Evolutionary conservation across 306 rosid species (phyloP), one percentile per base, ranked within the genome.

Genomic region (Betula pendula): DNA sequence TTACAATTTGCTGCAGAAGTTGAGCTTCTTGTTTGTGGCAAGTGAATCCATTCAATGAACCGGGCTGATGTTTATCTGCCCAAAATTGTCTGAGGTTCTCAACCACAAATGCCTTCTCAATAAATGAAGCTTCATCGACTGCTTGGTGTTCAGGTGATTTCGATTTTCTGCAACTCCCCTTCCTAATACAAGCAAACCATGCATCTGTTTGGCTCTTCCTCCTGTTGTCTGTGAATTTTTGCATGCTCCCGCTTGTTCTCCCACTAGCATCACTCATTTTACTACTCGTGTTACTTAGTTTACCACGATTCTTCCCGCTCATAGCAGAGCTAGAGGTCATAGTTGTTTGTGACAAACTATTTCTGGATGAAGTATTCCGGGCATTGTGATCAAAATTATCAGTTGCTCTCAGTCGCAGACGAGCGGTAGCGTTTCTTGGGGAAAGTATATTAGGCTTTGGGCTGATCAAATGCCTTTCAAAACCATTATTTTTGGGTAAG

Each of bases 11-110:
- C 84, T 88, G 85, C 76, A 92, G 95, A 88, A 88, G 75, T 75
- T 81, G 89, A 76, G 98, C 94, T 82, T 90, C 87, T 79, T 83
- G 88, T 67, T 76, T 85, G 80, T 92, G 94, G 88, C 87, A 90
- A 77, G 82, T 87, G 87, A 94, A 94, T 77, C 95, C 97, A 81
- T 81, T 66, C 73, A 94, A 79, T 11, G 95, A 94, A 53, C 79
- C 84, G 5, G 97, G 96, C 70, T 76, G 84, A 73, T 94, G 79
- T 83, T 87, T 88, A 88, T 94, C 98, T 20, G 91, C 97, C 98
- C 94, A 92, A 56, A 94, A 90, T 56, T 85, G 90, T 52, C 84
- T 85, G 4, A 94, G 80, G 66, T 74, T 85, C 82, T 94, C 89
- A 44, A 81, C 85, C 15, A 94, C 93, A 0, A 49, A 52, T n/a